phyloP scores from a whole-genome alignment of 1,139 yeast species.

The Yarrowia galli region DNA sequence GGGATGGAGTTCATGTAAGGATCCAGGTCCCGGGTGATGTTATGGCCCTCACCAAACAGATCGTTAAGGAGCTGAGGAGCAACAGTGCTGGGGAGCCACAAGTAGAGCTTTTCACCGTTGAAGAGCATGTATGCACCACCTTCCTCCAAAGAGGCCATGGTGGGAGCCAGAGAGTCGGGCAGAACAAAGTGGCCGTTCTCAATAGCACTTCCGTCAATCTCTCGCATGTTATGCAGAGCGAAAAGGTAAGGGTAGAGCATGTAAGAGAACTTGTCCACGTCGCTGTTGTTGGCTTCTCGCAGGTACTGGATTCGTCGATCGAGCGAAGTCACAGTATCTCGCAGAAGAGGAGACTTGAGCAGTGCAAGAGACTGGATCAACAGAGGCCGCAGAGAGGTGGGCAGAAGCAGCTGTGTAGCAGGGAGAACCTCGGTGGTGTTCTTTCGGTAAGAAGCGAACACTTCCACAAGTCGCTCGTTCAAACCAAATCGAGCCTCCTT shows the following conservation, averaged over 20 bases:
- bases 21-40: conserved; percentile 58
- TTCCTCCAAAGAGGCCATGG: conserved; percentile 57
- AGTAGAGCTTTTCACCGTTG: conserved; percentile 66
- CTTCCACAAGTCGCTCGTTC: conserved; percentile 69
- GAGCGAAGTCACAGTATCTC: conserved; percentile 53
- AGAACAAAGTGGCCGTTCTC: conserved; percentile 59
- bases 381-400: conserved; percentile 77
- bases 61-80: conserved; percentile 74
- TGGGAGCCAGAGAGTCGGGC: conserved; percentile 60
- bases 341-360: conserved; percentile 70
- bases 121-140: conserved; percentile 84
- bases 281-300: conserved; percentile 61
- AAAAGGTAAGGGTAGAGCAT: conserved; percentile 83
- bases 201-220: conserved; percentile 49
- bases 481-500: conserved; percentile 68
- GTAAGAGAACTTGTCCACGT: conserved; percentile 65
- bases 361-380: conserved; percentile 74
- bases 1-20: conserved; percentile 70
- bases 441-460: conserved; percentile 77
- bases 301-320: conserved; percentile 66
- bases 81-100: conserved; percentile 78
- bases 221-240: conserved; percentile 69
- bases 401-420: conserved; percentile 76
- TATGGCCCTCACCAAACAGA: conserved; percentile 67
- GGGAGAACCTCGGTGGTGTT: conserved; percentile 57